Evolutionary conservation across 2,329 filamentous ascomycete genomes (phyloP), one percentile per base, ranked within the genome.

Genomic region (Fusarium kyushuense): DNA sequence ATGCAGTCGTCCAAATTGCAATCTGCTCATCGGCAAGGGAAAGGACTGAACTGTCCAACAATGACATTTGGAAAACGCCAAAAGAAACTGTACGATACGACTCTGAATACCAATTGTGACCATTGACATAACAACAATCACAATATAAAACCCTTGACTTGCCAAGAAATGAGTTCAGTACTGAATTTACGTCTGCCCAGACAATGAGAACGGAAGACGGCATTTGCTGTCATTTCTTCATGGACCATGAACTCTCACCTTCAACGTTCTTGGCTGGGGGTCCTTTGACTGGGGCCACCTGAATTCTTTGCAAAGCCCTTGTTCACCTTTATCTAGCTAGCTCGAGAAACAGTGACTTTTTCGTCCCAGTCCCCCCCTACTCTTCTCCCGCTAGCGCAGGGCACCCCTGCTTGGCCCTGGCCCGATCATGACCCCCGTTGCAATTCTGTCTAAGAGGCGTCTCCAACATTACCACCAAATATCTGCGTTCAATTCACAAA

Each of bases 151-250:
- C 49, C 32, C 49, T 63, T 48, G 49, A 23, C 40, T 33, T 35
- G 59, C 58, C 60, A 63, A 63, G 58, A 19, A 19, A 33, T 21
- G 25, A n/a, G 13, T 19, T 38, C 9, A 12, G 40, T 42, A 42
- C 27, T 46, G 23, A 17, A 35, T 54, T 29, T 46, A 55, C 58
- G 45, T 63, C 61, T 67, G 66, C 63, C 66, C 53, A 70, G 66
- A 66, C 49, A 58, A 56, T 59, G 17, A 30, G 32, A 41, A 16
- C 63, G 63, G 66, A 51, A 70, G 48, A 57, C 54, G 63, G 66
- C 66, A 64, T 60, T 23, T 27, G 23, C 16, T 17, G 30, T 33
- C 21, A 47, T 54, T 47, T 30, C 42, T 57, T 49, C 32, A 27
- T 21, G 33, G 23, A 3, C 47, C 47, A 43, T 59, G 53, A 29